Evolutionary conservation across 768 basidiomycete genomes (phyloP).

Genomic region (Sarcomyxa edulis): DNA sequence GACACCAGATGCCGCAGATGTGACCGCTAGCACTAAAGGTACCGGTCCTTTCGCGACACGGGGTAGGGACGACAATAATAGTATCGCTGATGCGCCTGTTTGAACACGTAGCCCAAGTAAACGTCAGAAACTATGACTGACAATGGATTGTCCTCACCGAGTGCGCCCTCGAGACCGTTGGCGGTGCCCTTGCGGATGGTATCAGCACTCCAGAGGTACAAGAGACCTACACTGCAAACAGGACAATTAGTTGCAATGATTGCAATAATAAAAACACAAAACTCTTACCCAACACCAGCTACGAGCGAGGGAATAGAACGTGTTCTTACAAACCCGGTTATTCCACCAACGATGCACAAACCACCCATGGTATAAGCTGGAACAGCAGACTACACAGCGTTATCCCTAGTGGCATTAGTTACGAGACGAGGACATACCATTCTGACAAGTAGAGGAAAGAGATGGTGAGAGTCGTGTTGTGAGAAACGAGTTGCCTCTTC

Average conservation of each 20-base stretch:
- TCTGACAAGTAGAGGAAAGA: no score
- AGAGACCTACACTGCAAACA: conserved; percentile 57
- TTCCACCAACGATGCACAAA: conserved; percentile 72
- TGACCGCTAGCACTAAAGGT: conserved; percentile 55
- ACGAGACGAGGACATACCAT: no score
- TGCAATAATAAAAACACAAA: not conserved
- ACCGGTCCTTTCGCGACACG: conserved; percentile 72
- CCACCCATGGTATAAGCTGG: conserved; percentile 76
- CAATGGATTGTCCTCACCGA: no score
- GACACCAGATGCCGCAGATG: conserved; percentile 51
- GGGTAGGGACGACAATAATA: conserved; percentile 71
- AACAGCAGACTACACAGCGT: conserved; percentile 85
- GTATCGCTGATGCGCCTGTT: conserved; percentile 72
- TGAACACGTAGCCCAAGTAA: not conserved
- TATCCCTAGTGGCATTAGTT: no score
- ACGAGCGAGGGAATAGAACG: conserved; percentile 79
- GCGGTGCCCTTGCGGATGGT: conserved; percentile 66
- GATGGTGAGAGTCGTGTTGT: no score
- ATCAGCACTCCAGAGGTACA: conserved; percentile 78
- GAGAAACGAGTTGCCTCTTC: no score
- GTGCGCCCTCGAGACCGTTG: conserved; percentile 74
- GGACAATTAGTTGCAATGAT: not conserved
- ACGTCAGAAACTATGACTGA: not conserved
- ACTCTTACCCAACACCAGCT: conserved; percentile 69
- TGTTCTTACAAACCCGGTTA: conserved; percentile 66